Conservation (phyloP, 441 rosid species). For the Pelargonium fulgidum region DNA sequence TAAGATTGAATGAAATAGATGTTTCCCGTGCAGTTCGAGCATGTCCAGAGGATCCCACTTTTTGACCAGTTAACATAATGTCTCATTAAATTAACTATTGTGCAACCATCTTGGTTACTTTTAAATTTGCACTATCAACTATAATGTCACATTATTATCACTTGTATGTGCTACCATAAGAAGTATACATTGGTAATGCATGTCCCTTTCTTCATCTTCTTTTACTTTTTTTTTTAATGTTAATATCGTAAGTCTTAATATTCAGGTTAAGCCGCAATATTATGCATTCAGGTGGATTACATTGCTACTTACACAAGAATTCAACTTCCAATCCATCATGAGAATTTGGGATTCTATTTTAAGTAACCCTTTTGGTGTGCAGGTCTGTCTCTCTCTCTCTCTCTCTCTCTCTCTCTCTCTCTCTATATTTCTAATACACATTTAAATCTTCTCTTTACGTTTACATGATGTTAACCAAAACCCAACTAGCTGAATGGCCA, state of each 20-base stretch:
- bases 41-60: too few relatives aligned
- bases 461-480: background rate
- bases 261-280: constrained; percentile 62
- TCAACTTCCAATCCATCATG: constrained; percentile 46
- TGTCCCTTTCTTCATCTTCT: background rate
- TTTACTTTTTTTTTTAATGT: background rate
- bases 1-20: constrained; percentile 18
- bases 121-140: too few relatives aligned
- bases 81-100: background rate
- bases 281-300: constrained; percentile 81
- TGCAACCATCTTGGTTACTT: background rate
- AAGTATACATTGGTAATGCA: too few relatives aligned
- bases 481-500: too few relatives aligned
- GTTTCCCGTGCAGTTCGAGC: background rate
- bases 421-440: too few relatives aligned
- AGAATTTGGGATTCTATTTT: constrained; percentile 74
- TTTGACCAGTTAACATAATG: background rate
- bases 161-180: too few relatives aligned
- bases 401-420: too few relatives aligned
- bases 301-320: constrained; percentile 64
- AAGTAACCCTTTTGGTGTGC: constrained; percentile 54
- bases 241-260: constrained; percentile 4
- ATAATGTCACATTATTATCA: too few relatives aligned
- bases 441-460: background rate
- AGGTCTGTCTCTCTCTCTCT: constrained; percentile 37